Conservation (phyloP, 2,329 filamentous ascomycete species). For the Colletotrichum noveboracense region DNA sequence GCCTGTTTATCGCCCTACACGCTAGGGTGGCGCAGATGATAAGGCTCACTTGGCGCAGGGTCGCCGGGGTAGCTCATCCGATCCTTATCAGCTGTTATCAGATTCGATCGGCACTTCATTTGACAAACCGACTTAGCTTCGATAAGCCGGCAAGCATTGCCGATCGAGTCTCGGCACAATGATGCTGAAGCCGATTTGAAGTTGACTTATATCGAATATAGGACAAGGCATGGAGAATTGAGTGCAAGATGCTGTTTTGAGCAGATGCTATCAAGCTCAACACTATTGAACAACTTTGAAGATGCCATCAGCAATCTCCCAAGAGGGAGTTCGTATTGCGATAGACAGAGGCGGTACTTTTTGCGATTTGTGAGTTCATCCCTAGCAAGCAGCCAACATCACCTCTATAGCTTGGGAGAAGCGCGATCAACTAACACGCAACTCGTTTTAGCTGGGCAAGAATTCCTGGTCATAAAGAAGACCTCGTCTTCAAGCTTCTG, state of each 20-base stretch:
- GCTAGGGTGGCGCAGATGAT: background rate
- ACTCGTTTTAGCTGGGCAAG: background rate
- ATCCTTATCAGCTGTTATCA: background rate
- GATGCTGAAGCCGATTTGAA: background rate
- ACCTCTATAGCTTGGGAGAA: background rate
- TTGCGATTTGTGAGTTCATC: background rate
- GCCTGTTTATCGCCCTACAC: background rate
- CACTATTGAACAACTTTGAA: background rate
- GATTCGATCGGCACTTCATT: background rate
- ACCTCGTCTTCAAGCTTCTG: constrained; percentile 70
- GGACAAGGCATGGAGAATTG: background rate
- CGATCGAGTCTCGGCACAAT: background rate
- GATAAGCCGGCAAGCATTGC: background rate
- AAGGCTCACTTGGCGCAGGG: background rate
- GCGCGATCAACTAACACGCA: background rate
- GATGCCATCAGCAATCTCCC: background rate
- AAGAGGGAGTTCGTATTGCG: background rate
- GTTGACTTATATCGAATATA: background rate
- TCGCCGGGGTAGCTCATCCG: background rate
- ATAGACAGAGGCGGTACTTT: background rate
- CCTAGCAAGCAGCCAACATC: background rate
- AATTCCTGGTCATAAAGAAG: constrained; percentile 66
- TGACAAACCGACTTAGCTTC: background rate
- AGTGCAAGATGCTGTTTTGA: background rate
- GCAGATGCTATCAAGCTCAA: background rate